Evolutionary conservation across 345 rosid species (phyloP), one percentile per base, ranked within the genome.

Genomic region (Syzygium aqueum): DNA sequence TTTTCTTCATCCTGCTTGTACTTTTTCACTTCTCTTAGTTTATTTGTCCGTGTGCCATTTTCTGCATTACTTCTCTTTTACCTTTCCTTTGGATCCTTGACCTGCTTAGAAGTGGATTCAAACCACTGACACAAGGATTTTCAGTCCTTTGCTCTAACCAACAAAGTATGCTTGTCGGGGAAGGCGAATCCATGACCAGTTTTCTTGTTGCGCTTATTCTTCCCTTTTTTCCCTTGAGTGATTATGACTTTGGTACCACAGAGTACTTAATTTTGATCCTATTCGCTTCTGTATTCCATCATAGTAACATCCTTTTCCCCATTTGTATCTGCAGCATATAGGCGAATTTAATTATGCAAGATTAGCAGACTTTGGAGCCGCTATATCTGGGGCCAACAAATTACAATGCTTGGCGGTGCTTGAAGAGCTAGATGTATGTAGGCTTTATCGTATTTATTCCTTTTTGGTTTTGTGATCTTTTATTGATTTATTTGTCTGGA

Each of bases 301-400:
- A 54, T 57, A 19, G 82, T 73, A 53, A 37, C 25, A 73, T 73
- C 9, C 1, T 22, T 50, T 86, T 85, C 21, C 51, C 33, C 16
- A 8, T 61, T 87, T 49, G 63, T 56, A 89, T 28, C 85, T 94
- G 90, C 96, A 98, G 99, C 98, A 98, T 91, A 91, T 98, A 86
- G 99, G 98, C 77, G 98, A 96, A 88, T 96, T 98, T 90, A 96
- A 93, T 89, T 95, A 94, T 89, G 92, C 98, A 88, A 93, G 96
- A 89, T 90, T 96, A 88, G 99, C 99, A 49, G 99, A 98, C 94
- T 98, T 98, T 90, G 99, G 99, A 86, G 99, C 99, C 83, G 99
- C 99, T 23, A 96, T 98, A 93, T 95, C 98, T 63, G 99, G 99
- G 43, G 99, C 96, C 84, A 95, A 93, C 92, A 98, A 93, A 92